Evolutionary conservation across 2,329 filamentous ascomycete species (phyloP), one percentile per base, ranked within the genome.

Genomic region (Celoporthe dispersa): DNA sequence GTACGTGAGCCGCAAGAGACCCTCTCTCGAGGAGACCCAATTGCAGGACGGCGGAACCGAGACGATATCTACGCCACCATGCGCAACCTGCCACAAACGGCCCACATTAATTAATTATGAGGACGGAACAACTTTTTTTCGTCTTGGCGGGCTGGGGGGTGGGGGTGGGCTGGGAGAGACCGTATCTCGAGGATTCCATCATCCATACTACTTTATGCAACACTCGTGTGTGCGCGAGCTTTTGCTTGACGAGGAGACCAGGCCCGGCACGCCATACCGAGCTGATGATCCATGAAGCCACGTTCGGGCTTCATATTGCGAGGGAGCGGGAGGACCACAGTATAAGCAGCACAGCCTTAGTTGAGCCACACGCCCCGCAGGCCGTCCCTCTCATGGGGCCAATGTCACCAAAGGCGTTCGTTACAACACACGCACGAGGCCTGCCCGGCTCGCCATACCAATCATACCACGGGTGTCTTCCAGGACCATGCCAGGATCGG

Each of bases 261-360:
- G 51, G 51, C n/a, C 51, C 51, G 51, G 51, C 8, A 31, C 28
- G 35, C 35, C 51, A 35, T 59, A 37, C 57, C 57, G 57, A 60
- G 19, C 33, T 60, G 16, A 37, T 37, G 44, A 48, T 60, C 53
- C 57, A 60, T 37, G 57, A 35, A 16, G 55, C 55, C 31, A 59
- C 51, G 51, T 55, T 41, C n/a, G 19, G 61, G 25, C 37, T 19
- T 16, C 39, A 19, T 25, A 14, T 37, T 41, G 25, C 16, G 39
- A 41, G 19, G n/a, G 53, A 41, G n/a, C 33, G 70, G 22, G 44
- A 22, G 44, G 22, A 55, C 70, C 70, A 71, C 67, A 55, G 44
- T 51, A 67, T 67, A 71, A 63, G 35, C 63, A 39, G 37, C 28
- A 4, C 55, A 33, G 19, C 37, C 41, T 64, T 64, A 2, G 14